Conservation (phyloP, 768 basidiomycete genomes). For the Suillus sp. region DNA sequence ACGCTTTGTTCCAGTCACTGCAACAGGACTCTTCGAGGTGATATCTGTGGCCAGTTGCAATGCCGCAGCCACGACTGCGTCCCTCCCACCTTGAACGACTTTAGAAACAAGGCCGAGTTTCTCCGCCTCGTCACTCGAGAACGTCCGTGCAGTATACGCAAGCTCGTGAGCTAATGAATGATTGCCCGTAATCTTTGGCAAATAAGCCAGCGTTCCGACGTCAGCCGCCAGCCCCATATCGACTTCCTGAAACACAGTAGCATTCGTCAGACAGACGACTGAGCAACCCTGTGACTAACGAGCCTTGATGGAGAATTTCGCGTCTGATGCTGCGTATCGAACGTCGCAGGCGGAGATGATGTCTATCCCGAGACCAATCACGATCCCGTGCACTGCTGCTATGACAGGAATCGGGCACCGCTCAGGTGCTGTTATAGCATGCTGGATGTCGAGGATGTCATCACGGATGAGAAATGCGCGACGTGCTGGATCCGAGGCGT, state of each 20-base stretch:
- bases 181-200: slow-evolving; percentile 80
- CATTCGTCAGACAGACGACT: slow-evolving; percentile 8
- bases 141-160: slow-evolving; percentile 72
- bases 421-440: slow-evolving; percentile 66
- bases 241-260: slow-evolving; percentile 60
- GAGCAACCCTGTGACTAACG: slow-evolving; percentile 15
- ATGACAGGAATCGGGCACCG: slow-evolving; percentile 80
- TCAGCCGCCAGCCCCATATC: slow-evolving; percentile 88
- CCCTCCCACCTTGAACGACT: slow-evolving; percentile 64
- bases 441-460: slow-evolving; percentile 63
- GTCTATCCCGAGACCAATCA: slow-evolving; percentile 80
- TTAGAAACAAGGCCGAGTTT: slow-evolving; percentile 74
- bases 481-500: slow-evolving; percentile 51
- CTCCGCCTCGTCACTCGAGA: slow-evolving; percentile 67
- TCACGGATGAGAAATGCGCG: slow-evolving; percentile 50
- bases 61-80: slow-evolving; percentile 67
- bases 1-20: slow-evolving; percentile 75
- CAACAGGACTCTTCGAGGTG: slow-evolving; percentile 78
- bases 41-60: slow-evolving; percentile 66
- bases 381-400: slow-evolving; percentile 74
- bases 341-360: slow-evolving; percentile 73
- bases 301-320: slow-evolving; percentile 75
- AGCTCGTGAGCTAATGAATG: slow-evolving; percentile 73
- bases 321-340: slow-evolving; percentile 65
- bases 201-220: slow-evolving; percentile 80